A percentile compares a stretch with the other conserved stretches of the same genome.
Conservation (phyloP, 208 protist species). For the Trypanosoma brucei region DNA sequence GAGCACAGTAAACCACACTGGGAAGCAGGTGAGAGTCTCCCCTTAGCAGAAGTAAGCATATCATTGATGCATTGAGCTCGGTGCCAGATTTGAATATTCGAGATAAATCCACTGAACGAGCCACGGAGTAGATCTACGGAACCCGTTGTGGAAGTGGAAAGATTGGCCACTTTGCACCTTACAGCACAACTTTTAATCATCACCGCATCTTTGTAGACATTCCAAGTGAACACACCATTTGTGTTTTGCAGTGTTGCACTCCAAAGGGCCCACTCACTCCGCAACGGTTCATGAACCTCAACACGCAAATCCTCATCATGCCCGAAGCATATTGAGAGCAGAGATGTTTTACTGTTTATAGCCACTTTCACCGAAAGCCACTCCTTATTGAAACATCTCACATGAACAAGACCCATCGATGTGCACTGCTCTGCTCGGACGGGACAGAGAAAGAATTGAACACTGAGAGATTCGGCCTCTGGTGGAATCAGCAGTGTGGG, state of each 20-base stretch:
- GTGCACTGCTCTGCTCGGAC: conserved; percentile 23
- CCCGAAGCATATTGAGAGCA: conserved; percentile 50
- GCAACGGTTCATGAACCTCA: conserved; percentile 61
- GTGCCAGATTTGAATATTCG: conserved; percentile 49
- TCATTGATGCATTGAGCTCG: conserved; percentile 38
- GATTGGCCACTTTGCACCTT: conserved; percentile 45
- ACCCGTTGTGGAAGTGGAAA: conserved; percentile 12
- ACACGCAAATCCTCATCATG: conserved; percentile 59
- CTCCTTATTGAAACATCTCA: conserved; percentile 36
- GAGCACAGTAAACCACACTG: conserved; percentile 36
- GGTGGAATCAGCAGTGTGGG: conserved; percentile 39
- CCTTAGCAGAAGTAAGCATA: conserved; percentile 38
- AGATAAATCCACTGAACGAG: conserved; percentile 27
- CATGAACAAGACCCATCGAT: conserved; percentile 42
- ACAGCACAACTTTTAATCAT: conserved; percentile 34
- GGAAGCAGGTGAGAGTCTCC: conserved; percentile 1
- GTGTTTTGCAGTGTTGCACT: conserved; percentile 54
- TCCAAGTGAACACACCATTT: conserved; percentile 67
- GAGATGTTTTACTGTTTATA: conserved; percentile 36
- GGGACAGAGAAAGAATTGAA: conserved; percentile 74
- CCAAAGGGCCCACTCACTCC: conserved; percentile 57
- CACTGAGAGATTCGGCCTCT: conserved; percentile 55
- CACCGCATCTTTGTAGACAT: conserved; percentile 63
- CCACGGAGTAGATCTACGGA: conserved; percentile 22
- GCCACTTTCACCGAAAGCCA: conserved; percentile 52